A percentile compares a stretch with the other conserved stretches of the same genome.
phyloP scores from a whole-genome alignment of 1,284 basidiomycete genomes.

The Sanghuangporus weigelae region DNA sequence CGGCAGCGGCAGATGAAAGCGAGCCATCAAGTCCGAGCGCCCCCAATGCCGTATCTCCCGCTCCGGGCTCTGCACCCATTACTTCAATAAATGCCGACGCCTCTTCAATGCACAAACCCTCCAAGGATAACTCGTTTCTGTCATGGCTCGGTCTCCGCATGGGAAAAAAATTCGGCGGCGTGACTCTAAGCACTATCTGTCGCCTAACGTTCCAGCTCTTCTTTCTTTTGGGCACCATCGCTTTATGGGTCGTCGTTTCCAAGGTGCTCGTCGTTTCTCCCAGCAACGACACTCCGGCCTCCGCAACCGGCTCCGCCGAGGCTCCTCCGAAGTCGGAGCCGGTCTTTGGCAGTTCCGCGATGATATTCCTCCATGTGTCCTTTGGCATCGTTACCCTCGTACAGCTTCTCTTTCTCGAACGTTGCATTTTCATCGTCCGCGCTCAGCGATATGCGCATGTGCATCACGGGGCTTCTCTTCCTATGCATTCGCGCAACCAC shows the following conservation, averaged over 20 bases:
- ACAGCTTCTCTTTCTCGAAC: slow-evolving; percentile 59
- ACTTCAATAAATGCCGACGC: slow-evolving; percentile 17
- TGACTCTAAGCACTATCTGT: slow-evolving; percentile 43
- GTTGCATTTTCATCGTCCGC: slow-evolving; percentile 53
- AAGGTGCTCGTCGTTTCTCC: slow-evolving; percentile 22
- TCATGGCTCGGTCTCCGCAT: slow-evolving; percentile 33
- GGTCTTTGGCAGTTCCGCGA: slow-evolving; percentile 25
- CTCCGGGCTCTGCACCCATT: slow-evolving; percentile 21
- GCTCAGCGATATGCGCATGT: slow-evolving; percentile 55
- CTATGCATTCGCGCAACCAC: slow-evolving; percentile 30
- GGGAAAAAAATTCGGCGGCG: slow-evolving; percentile 36
- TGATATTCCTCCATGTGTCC: slow-evolving; percentile 54
- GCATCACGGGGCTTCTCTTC: slow-evolving; percentile 54
- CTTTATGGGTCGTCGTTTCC: slow-evolving; percentile 48
- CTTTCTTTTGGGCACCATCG: slow-evolving; percentile 44
- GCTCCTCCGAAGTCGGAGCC: background rate
- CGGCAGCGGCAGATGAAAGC: slow-evolving; percentile 14
- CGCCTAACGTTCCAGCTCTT: slow-evolving; percentile 38
- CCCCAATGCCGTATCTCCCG: slow-evolving; percentile 20
- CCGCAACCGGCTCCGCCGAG: background rate
- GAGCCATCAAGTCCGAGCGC: background rate
- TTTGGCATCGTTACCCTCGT: slow-evolving; percentile 44
- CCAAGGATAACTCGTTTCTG: slow-evolving; percentile 30
- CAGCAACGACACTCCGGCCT: background rate
- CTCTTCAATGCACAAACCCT: slow-evolving; percentile 23